A percentile compares a stretch with the other conserved stretches of the same genome.
Conservation (phyloP, 768 basidiomycete species). For the Thelephora aurantiotincta region DNA sequence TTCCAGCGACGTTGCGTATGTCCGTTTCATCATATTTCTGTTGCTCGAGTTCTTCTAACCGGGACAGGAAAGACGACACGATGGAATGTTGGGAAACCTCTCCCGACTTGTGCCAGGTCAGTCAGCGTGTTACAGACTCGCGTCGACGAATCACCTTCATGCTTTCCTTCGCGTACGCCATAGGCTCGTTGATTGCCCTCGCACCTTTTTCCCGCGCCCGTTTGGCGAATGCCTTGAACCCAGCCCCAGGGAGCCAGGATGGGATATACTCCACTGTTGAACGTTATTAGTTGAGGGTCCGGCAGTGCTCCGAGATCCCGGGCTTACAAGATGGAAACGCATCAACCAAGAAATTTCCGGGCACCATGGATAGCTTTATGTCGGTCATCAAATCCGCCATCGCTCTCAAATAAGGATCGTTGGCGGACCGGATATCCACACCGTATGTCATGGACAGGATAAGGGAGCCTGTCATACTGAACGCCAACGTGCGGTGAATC, state of each 20-base stretch:
- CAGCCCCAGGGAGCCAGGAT: too few species aligned
- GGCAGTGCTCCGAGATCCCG: neutral
- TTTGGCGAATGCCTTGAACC: too few species aligned
- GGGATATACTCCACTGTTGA: too few species aligned
- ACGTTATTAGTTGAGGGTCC: neutral
- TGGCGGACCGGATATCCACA: too few species aligned
- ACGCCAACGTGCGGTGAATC: too few species aligned
- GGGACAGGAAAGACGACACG: neutral
- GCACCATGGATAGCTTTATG: slow-evolving; percentile 1
- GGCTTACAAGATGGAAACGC: slow-evolving; percentile 12
- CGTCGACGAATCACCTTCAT: too few species aligned
- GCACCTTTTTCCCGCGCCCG: too few species aligned
- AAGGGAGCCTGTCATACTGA: too few species aligned
- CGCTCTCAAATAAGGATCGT: too few species aligned
- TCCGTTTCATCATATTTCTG: neutral
- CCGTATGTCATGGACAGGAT: too few species aligned
- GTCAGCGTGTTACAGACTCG: neutral
- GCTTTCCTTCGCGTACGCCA: neutral
- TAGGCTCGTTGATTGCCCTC: too few species aligned
- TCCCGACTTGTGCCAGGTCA: neutral
- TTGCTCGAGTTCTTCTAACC: neutral
- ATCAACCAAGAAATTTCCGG: slow-evolving; percentile 15
- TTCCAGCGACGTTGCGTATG: neutral
- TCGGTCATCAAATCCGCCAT: slow-evolving; percentile 1
- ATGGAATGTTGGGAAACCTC: neutral